A percentile compares a stretch with the other conserved stretches of the same genome.
Evolutionary conservation across 345 rosid genomes (phyloP).

Genomic region (Psidium guajava): DNA sequence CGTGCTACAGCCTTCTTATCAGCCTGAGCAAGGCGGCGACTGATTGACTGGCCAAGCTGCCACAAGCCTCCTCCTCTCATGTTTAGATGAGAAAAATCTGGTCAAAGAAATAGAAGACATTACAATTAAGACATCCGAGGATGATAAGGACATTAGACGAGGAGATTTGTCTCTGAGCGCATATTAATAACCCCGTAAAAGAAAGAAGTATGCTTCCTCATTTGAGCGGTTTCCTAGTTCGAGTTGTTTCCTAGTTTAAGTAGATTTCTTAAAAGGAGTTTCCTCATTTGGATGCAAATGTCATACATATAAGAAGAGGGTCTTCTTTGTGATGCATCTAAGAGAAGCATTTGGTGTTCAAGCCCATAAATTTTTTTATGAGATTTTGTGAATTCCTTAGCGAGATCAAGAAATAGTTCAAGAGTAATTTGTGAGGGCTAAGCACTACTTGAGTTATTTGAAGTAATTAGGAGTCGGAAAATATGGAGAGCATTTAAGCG

Average conservation of each 20-base stretch:
- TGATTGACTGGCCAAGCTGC: slow-evolving; percentile 93
- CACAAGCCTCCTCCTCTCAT: slow-evolving; percentile 94
- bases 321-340: background rate
- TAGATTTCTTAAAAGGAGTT: background rate
- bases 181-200: too few relatives aligned
- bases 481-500: background rate
- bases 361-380: background rate
- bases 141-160: background rate
- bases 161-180: background rate
- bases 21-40: slow-evolving; percentile 64
- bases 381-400: too few relatives aligned
- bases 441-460: background rate
- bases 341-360: background rate
- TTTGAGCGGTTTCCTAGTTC: background rate
- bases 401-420: background rate
- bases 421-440: background rate
- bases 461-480: background rate
- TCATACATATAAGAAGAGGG: background rate
- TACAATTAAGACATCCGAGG: background rate
- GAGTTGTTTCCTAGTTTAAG: background rate
- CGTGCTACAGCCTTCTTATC: slow-evolving; percentile 61
- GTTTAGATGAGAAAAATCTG: slow-evolving; percentile 21
- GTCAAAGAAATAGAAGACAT: background rate
- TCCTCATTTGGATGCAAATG: background rate
- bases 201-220: background rate